Evolutionary conservation across 306 rosid genomes (phyloP), one percentile per base, ranked within the genome.

Genomic region (Betula pendula): DNA sequence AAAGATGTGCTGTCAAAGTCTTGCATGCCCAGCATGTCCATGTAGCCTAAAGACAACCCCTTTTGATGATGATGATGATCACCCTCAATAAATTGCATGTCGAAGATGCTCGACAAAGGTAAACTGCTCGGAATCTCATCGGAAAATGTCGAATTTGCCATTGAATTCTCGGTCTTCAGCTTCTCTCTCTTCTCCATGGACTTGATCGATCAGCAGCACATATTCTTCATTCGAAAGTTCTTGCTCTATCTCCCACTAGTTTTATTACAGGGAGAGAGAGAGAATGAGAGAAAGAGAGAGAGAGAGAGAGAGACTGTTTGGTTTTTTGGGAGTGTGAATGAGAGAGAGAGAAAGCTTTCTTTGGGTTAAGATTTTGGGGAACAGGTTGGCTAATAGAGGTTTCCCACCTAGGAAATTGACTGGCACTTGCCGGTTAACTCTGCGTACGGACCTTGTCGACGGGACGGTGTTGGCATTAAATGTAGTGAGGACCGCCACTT

Each of bases 391-490:
- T 60, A 1, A 35, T 73, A 42, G 83, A 47, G 86, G 85, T 88
- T 86, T 92, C 90, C 92, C 90, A 90, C 96, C 90, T 43, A 0
- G 63, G 72, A 50, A 13, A 3, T 20, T 42, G 78, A 92, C 97
- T 75, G 93, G 59, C 92, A 89, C 17, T 25, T 83, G 96, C 19
- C 92, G 73, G 97, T 92, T 22, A 9, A 11, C 19, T 2, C 16
- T 6, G 49, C 81, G 89, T 84, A 82, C 83, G 84, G 86, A 75
- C 45, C 9, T 55, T 79, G 85, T 31, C 19, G 79, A 79, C 59
- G 44, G 49, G 83, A 77, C 72, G 92, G 85, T 82, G 90, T 44
- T 55, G 0, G 83, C 87, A 79, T 76, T 90, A 20, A 85, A 71
- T 84, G 92, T 73, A 49, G 35, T 33, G 76, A 58, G 84, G 87